Percentiles rank a stretch among this genome's conserved stretches.
phyloP scores from a whole-genome alignment of 192 early-diverging fungal species.

The Irineochytrium annulatum region DNA sequence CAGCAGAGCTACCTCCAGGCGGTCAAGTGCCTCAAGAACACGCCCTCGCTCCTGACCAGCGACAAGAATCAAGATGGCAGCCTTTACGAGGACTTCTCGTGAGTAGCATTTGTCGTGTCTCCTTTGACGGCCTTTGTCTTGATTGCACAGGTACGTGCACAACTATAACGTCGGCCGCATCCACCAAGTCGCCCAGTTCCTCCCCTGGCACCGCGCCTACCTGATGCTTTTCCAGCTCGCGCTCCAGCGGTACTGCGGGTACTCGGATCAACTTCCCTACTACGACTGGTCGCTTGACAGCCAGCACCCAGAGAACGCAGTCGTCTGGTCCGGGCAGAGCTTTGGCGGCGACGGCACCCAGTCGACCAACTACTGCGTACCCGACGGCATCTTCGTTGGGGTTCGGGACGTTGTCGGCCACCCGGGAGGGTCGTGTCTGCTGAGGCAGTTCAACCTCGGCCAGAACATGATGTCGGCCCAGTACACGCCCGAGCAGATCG shows the following conservation, averaged over 20 bases:
- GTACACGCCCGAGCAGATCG: slow-evolving; percentile 7
- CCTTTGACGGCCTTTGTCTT: background rate
- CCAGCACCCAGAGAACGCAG: slow-evolving; percentile 34
- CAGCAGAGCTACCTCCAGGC: slow-evolving; percentile 11
- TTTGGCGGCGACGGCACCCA: slow-evolving; percentile 40
- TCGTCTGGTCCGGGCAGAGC: slow-evolving; percentile 30
- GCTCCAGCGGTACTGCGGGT: slow-evolving; percentile 12
- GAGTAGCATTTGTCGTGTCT: too few species aligned
- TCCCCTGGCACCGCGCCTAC: slow-evolving; percentile 26
- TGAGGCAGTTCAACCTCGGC: slow-evolving; percentile 8
- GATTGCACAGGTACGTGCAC: slow-evolving; percentile 2
- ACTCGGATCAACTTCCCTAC: slow-evolving; percentile 35
- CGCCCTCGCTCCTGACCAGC: background rate
- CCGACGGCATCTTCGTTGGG: slow-evolving; percentile 46
- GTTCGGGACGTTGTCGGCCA: slow-evolving; percentile 23
- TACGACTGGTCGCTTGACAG: slow-evolving; percentile 60
- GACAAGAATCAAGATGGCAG: background rate
- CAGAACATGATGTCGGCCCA: background rate
- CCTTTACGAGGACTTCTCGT: slow-evolving; percentile 16
- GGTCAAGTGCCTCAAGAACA: slow-evolving; percentile 11
- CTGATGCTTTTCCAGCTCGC: slow-evolving; percentile 21
- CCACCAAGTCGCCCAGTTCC: slow-evolving; percentile 12
- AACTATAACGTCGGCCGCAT: background rate
- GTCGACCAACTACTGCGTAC: slow-evolving; percentile 40
- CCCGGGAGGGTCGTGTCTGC: slow-evolving; percentile 13